Conservation (phyloP, 225 moss, liverwort and hornwort genomes). For the Neckera pumila region DNA sequence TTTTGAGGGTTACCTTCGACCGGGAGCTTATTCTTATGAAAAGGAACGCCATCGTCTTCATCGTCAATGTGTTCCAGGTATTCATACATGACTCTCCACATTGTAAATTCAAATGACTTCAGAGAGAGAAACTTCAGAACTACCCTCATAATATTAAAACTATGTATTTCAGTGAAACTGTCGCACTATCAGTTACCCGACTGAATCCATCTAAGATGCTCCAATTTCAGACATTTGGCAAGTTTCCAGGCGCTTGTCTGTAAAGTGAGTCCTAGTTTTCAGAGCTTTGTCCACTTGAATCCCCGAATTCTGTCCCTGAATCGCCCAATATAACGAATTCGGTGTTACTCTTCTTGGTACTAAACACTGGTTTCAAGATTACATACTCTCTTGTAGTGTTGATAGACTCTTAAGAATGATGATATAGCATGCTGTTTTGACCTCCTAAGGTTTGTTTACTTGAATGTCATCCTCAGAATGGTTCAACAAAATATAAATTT, state of each 20-base stretch:
- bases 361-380: not conserved
- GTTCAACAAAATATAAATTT: not conserved
- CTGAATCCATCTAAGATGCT: not conserved
- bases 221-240: not conserved
- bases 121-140: not conserved
- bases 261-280: not conserved
- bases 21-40: conserved; percentile 46
- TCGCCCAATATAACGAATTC: not conserved
- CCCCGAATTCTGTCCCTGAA: not conserved
- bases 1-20: conserved; percentile 51
- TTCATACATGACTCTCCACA: not conserved
- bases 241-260: not conserved
- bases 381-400: not conserved
- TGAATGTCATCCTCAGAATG: not conserved
- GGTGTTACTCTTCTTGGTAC: not conserved
- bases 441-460: not conserved
- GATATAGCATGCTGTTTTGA: not conserved
- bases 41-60: conserved; percentile 30
- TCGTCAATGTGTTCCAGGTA: conserved; percentile 55
- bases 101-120: not conserved
- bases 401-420: not conserved
- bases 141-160: not conserved
- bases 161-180: not conserved
- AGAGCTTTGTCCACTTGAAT: not conserved
- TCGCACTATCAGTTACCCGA: not conserved